Evolutionary conservation across 805 yeast genomes (phyloP), one percentile per base, ranked within the genome.

Genomic region (Wickerhamomyces bovis): DNA sequence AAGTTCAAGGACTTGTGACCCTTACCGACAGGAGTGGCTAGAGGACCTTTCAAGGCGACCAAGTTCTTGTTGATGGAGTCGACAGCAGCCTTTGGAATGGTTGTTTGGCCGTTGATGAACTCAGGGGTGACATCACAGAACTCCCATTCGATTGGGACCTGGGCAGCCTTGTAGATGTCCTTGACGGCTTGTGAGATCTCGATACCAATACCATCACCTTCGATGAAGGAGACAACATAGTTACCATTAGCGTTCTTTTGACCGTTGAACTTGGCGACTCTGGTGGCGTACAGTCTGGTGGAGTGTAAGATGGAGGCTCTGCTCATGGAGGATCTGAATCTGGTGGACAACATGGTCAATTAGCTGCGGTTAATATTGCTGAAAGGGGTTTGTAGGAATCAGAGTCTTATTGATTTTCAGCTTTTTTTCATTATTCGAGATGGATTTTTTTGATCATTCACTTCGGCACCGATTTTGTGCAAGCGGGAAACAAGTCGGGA

Each of bases 21-120:
- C 74, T 92, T 92, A 62, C 97, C 99, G 53, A 92, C 90, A 48
- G 99, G 99, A 38, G 99, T 94, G 46, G 97, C 98, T 63, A 94
- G 76, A 26, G 98, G 98, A 58, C 99, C 99, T 76, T 94, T 94
- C 65, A 94, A 79, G 46, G 98, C 99, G 53, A 94, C 92, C 72
- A 83, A 78, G 77, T 92, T 88, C 71, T 79, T 84, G 77, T 89
- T 88, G 72, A 94, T 90, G 41, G 95, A 86, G 60, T 86, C 89
- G 53, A 94, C 88, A 49, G 98, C 97, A 39, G 81, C 83, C 57
- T 83, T 83, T 54, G 98, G 98, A 60, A 94, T 81, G 49, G 97
- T 83, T 57, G 98, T 90, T 70, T 84, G 83, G 63, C 97, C 97
- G 68, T 92, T 83, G 65, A 88, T 83, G 58, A 94, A 76, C 49